A percentile compares a stretch with the other conserved stretches of the same genome.
Evolutionary conservation across 768 basidiomycete genomes (phyloP).

Genomic region (Rhodotorula graminis): DNA sequence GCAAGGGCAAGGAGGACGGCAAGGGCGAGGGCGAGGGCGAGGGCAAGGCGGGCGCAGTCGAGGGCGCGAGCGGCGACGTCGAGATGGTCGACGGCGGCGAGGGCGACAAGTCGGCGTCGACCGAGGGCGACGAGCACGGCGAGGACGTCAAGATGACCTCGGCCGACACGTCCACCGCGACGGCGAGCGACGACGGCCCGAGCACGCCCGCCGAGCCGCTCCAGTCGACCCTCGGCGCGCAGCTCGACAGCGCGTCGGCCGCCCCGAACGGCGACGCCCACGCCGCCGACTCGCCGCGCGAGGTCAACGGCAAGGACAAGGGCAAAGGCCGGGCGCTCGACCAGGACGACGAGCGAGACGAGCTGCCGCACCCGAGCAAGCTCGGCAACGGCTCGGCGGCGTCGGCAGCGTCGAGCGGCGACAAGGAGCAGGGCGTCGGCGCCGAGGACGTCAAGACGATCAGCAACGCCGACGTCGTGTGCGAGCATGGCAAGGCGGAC

Average conservation of each 20-base stretch:
- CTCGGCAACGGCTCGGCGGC: conserved; percentile 35
- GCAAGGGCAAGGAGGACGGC: neutral
- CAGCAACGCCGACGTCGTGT: conserved; percentile 56
- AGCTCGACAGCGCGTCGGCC: neutral
- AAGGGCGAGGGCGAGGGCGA: neutral
- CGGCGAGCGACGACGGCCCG: neutral
- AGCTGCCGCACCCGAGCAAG: conserved; percentile 42
- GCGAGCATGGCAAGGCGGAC: conserved; percentile 61
- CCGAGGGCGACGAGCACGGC: neutral
- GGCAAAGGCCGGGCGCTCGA: neutral
- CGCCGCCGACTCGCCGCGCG: neutral
- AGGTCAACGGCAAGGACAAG: neutral
- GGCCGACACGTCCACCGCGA: no score
- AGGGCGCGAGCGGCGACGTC: neutral
- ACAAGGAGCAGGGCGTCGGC: neutral
- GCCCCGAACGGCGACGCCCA: neutral
- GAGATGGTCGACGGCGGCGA: neutral
- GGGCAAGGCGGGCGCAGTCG: neutral
- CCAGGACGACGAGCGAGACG: neutral
- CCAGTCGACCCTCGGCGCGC: no score
- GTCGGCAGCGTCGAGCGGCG: conserved; percentile 29
- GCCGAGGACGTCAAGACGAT: conserved; percentile 1
- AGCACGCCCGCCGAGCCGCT: neutral
- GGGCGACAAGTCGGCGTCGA: neutral
- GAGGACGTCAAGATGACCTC: conserved; percentile 2